phyloP scores from a whole-genome alignment of 345 rosid species.

The Linum trigynum region DNA sequence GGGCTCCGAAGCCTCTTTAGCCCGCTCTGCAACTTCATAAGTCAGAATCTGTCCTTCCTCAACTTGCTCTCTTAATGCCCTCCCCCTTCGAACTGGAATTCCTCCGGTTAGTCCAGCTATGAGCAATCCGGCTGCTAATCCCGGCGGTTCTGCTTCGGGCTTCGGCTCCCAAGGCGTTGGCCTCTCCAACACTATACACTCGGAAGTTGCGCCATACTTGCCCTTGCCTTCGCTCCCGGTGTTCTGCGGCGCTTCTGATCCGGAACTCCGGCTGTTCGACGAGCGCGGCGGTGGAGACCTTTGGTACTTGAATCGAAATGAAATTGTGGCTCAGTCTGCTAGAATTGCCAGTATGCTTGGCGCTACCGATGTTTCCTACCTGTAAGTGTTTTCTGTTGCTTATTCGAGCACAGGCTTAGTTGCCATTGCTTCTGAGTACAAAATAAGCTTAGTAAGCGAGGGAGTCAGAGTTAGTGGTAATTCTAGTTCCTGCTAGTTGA shows the following conservation, averaged over 20 bases:
- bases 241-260: slow-evolving; percentile 72
- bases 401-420: not conserved
- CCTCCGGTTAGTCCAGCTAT: slow-evolving; percentile 34
- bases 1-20: slow-evolving; percentile 30
- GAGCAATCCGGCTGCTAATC: slow-evolving; percentile 32
- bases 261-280: slow-evolving; percentile 56
- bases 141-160: slow-evolving; percentile 35
- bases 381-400: slow-evolving; percentile 42
- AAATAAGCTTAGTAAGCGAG: not conserved
- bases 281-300: slow-evolving; percentile 25
- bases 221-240: slow-evolving; percentile 86
- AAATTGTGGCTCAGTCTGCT: slow-evolving; percentile 56
- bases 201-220: slow-evolving; percentile 84
- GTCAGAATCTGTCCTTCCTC: slow-evolving; percentile 20
- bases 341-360: slow-evolving; percentile 73
- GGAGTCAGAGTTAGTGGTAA: not conserved
- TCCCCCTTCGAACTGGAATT: slow-evolving; percentile 12
- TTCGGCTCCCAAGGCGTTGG: slow-evolving; percentile 52
- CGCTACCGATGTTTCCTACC: slow-evolving; percentile 69
- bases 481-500: not conserved
- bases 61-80: slow-evolving; percentile 28
- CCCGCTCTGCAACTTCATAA: slow-evolving; percentile 9
- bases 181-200: slow-evolving; percentile 77
- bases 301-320: slow-evolving; percentile 52
- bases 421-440: not conserved